A percentile compares a stretch with the other conserved stretches of the same genome.
Evolutionary conservation across 345 rosid species (phyloP).

Genomic region (Streptanthus diversifolius): DNA sequence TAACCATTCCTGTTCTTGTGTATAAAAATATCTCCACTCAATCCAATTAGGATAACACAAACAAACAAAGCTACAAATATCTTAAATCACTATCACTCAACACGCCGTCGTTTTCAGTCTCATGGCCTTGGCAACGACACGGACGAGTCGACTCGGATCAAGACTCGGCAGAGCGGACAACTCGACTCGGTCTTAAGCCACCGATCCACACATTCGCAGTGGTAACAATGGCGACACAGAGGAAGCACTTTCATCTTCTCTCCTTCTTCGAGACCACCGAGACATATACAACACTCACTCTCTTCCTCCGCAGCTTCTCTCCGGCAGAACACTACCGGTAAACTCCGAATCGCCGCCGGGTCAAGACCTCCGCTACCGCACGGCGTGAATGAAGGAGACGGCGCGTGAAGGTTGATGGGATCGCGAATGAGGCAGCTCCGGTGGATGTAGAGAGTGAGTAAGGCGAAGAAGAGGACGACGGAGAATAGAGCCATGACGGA

Average conservation of each 20-base stretch:
- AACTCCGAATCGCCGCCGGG: slow-evolving; percentile 1
- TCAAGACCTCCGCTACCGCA: slow-evolving; percentile 22
- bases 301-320: slow-evolving; percentile 10
- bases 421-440: slow-evolving; percentile 18
- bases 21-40: slow-evolving; percentile 3
- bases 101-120: slow-evolving; percentile 10
- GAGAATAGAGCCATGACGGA: slow-evolving; percentile 24
- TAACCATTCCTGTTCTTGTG: slow-evolving; percentile 12
- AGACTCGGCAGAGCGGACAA: slow-evolving; percentile 71
- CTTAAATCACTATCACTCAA: slow-evolving; percentile 22
- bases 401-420: background rate
- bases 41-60: background rate
- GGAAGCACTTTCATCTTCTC: slow-evolving; percentile 71
- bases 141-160: slow-evolving; percentile 31
- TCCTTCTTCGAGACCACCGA: slow-evolving; percentile 62
- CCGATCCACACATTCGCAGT: slow-evolving; percentile 59
- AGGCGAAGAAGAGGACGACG: slow-evolving; percentile 14
- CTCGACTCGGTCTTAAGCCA: slow-evolving; percentile 63
- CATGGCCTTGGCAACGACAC: background rate
- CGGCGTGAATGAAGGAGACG: background rate
- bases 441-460: slow-evolving; percentile 34
- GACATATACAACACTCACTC: slow-evolving; percentile 66
- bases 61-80: slow-evolving; percentile 15
- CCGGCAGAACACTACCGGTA: slow-evolving; percentile 25
- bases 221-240: slow-evolving; percentile 55